These are phyloP conservation scores for Saccharomycopsis capsularis DNA, from an alignment of 805 yeast genomes.

Conservation along the genomic window DNA sequence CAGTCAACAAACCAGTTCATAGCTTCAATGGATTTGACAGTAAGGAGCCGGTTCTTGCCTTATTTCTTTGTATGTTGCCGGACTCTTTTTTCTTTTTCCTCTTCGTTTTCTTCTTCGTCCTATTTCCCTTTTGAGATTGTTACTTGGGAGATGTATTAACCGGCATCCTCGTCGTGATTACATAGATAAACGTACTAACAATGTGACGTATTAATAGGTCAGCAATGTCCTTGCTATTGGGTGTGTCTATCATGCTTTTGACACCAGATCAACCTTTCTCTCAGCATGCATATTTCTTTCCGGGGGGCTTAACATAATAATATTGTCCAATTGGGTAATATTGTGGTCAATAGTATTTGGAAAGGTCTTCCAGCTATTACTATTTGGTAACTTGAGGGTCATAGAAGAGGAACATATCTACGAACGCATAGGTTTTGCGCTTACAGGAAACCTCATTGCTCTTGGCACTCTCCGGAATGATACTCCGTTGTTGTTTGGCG, in stretches of 20 bases:
- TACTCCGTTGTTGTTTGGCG: conserved; percentile 37
- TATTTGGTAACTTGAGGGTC: conserved; percentile 71
- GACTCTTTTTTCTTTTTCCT: too few relatives aligned
- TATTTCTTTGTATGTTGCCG: conserved; percentile 5
- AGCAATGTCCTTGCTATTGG: conserved; percentile 31
- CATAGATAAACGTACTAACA: background rate
- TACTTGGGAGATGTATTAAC: background rate
- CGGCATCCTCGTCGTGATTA: background rate
- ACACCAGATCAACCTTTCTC: conserved; percentile 27
- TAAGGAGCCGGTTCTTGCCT: background rate
- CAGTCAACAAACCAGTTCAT: too few relatives aligned
- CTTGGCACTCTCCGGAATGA: conserved; percentile 46
- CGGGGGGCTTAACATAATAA: conserved; percentile 40
- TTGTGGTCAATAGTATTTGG: conserved; percentile 34
- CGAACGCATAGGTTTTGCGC: conserved; percentile 57
- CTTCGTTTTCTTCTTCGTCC: too few relatives aligned
- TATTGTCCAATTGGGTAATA: conserved; percentile 40
- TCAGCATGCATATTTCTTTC: conserved; percentile 45
- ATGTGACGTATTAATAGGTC: background rate
- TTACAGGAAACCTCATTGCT: conserved; percentile 56
- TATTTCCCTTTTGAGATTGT: too few relatives aligned
- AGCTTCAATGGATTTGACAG: background rate
- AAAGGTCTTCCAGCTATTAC: conserved; percentile 40
- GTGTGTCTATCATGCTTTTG: conserved; percentile 27
- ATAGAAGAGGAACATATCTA: conserved; percentile 70